Conservation (phyloP, 139 green algal genomes). For the Coccomyxa sp. region DNA sequence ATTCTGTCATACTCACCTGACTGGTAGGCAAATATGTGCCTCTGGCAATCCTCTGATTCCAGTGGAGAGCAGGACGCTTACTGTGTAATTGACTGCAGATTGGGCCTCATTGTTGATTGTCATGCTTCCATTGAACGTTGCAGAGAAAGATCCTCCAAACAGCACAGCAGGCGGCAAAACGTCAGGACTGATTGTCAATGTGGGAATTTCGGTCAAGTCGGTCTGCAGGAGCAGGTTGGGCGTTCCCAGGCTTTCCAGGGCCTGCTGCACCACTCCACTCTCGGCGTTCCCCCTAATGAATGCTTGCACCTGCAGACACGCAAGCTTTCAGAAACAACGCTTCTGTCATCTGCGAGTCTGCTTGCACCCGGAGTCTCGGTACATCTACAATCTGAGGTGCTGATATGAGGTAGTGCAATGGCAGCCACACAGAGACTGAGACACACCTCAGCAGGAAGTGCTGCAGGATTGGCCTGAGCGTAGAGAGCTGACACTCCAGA, state of each 20-base stretch:
- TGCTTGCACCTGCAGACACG: constrained; percentile 15
- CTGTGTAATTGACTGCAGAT: neutral
- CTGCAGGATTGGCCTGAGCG: constrained; percentile 38
- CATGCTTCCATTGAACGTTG: constrained; percentile 12
- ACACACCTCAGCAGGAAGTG: constrained; percentile 22
- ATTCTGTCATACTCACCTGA: too few species aligned
- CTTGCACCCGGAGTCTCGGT: too few species aligned
- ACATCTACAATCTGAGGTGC: too few species aligned
- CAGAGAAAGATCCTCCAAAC: constrained; percentile 10
- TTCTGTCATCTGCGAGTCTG: too few species aligned
- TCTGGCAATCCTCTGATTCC: neutral
- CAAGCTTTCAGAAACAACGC: too few species aligned
- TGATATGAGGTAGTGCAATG: too few species aligned
- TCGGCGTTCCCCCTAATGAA: constrained; percentile 16
- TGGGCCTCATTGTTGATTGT: constrained; percentile 11
- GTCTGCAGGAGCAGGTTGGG: constrained; percentile 25
- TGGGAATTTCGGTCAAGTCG: neutral
- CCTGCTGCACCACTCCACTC: constrained; percentile 1
- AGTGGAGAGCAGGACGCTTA: neutral
- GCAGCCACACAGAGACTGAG: too few species aligned
- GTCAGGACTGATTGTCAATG: constrained; percentile 2
- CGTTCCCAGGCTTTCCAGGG: constrained; percentile 10
- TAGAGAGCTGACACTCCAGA: constrained; percentile 61
- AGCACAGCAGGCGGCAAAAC: constrained; percentile 12
- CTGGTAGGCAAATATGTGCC: neutral